Evolutionary conservation across 75 land plant genomes (phyloP).

Genomic region (Cunninghamia lanceolata): DNA sequence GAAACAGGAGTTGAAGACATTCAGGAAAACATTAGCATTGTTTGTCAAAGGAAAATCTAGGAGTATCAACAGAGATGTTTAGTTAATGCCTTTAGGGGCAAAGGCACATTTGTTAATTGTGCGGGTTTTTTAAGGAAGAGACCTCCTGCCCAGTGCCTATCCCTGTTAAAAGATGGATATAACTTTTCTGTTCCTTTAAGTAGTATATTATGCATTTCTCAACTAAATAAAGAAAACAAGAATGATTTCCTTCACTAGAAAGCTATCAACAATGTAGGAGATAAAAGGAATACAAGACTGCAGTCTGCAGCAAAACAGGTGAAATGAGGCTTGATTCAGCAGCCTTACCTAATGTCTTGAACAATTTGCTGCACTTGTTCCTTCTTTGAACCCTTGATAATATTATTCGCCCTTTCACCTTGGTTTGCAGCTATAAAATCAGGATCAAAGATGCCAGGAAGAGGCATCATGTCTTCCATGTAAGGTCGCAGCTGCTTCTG

Average conservation of each 20-base stretch:
- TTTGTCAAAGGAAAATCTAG: background rate
- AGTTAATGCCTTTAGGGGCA: background rate
- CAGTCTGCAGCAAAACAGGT: background rate
- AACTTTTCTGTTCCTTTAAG: background rate
- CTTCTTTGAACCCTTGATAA: slow-evolving; percentile 90
- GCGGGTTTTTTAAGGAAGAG: background rate
- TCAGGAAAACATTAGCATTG: background rate
- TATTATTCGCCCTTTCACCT: slow-evolving; percentile 76
- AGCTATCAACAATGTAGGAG: background rate
- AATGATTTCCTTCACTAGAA: background rate
- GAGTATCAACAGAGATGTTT: background rate
- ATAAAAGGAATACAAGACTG: background rate
- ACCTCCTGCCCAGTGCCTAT: background rate
- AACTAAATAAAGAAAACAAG: background rate
- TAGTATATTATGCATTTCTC: background rate
- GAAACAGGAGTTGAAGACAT: background rate
- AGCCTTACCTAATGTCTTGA: slow-evolving; percentile 73
- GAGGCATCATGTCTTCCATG: slow-evolving; percentile 89
- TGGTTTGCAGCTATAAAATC: slow-evolving; percentile 98
- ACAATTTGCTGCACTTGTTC: slow-evolving; percentile 76
- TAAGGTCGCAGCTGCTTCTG: slow-evolving; percentile 94
- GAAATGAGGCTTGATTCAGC: background rate
- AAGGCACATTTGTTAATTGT: background rate
- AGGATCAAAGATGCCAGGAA: slow-evolving; percentile 92
- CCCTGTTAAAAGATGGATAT: background rate